Percentiles rank a stretch among this genome's conserved stretches.
phyloP scores from a whole-genome alignment of 176 grass and related monocot species.

The Hsuehochloa calcarea region DNA sequence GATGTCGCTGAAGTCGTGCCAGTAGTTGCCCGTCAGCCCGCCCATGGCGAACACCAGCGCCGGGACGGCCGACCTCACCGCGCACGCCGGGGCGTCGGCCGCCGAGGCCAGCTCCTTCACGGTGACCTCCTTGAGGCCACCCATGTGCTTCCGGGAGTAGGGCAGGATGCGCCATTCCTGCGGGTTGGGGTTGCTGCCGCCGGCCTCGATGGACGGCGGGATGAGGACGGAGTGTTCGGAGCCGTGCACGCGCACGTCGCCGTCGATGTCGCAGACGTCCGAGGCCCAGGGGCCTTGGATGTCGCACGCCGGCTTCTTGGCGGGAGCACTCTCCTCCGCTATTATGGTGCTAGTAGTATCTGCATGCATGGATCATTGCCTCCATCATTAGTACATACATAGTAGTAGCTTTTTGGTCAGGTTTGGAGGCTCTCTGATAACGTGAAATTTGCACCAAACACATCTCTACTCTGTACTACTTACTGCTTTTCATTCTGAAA shows the following conservation, averaged over 20 bases:
- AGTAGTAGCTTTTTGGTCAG: neutral
- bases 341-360: neutral
- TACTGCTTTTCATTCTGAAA: neutral
- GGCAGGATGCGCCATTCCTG: slow-evolving; percentile 65
- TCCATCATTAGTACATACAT: no score
- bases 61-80: slow-evolving; percentile 39
- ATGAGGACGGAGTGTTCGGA: slow-evolving; percentile 40
- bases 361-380: slow-evolving; percentile 17
- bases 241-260: slow-evolving; percentile 61
- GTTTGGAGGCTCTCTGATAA: neutral
- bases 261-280: slow-evolving; percentile 51
- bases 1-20: slow-evolving; percentile 84
- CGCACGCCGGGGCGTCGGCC: slow-evolving; percentile 43
- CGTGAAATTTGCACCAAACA: slow-evolving; percentile 11
- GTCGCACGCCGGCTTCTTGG: slow-evolving; percentile 64
- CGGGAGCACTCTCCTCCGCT: slow-evolving; percentile 11
- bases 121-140: slow-evolving; percentile 45
- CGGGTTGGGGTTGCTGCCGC: slow-evolving; percentile 41
- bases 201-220: slow-evolving; percentile 48
- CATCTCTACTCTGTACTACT: no score
- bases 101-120: slow-evolving; percentile 44
- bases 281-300: slow-evolving; percentile 54
- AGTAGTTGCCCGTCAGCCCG: slow-evolving; percentile 80
- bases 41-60: slow-evolving; percentile 74
- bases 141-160: slow-evolving; percentile 61